phyloP scores from a whole-genome alignment of 2,329 filamentous ascomycete species.

The Beauveria bassiana region DNA sequence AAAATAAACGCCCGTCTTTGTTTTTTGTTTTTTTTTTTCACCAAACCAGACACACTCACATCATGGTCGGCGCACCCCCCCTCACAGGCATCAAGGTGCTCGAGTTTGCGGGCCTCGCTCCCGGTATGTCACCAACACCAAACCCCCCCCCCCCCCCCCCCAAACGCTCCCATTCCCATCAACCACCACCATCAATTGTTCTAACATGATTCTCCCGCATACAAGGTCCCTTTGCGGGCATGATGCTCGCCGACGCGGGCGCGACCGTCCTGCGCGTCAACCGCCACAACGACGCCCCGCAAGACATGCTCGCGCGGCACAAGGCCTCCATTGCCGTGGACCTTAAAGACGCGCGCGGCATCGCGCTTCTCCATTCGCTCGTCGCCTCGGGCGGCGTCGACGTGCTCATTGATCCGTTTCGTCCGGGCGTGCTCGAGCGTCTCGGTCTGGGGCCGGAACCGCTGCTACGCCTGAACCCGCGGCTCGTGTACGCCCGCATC shows the following conservation, averaged over 20 bases:
- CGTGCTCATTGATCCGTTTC: conserved; percentile 86
- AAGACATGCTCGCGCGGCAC: conserved; percentile 69
- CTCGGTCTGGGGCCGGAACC: conserved; percentile 67
- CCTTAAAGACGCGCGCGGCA: conserved; percentile 60
- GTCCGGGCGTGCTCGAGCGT: conserved; percentile 82
- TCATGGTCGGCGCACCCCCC: conserved; percentile 25
- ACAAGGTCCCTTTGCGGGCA: conserved; percentile 71
- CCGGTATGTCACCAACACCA: conserved; percentile 35
- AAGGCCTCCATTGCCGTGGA: conserved; percentile 77
- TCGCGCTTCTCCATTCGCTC: conserved; percentile 59
- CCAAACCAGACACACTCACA: not conserved
- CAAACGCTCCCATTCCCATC: not conserved
- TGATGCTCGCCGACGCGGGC: conserved; percentile 84
- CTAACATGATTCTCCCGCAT: conserved; percentile 24
- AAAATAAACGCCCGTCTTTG: not conserved
- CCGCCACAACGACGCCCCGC: conserved; percentile 41
- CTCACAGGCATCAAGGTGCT: conserved; percentile 48
- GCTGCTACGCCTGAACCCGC: conserved; percentile 60
- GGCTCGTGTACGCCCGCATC: conserved; percentile 75
- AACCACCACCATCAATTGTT: not conserved
- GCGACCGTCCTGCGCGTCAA: conserved; percentile 84
- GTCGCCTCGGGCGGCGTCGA: conserved; percentile 62
- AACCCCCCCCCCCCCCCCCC: not conserved
- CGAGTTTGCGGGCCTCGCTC: conserved; percentile 55
- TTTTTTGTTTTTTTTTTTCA: no score